phyloP scores from a whole-genome alignment of 1,284 basidiomycete genomes.

The Neotropicomus parvogracilis region DNA sequence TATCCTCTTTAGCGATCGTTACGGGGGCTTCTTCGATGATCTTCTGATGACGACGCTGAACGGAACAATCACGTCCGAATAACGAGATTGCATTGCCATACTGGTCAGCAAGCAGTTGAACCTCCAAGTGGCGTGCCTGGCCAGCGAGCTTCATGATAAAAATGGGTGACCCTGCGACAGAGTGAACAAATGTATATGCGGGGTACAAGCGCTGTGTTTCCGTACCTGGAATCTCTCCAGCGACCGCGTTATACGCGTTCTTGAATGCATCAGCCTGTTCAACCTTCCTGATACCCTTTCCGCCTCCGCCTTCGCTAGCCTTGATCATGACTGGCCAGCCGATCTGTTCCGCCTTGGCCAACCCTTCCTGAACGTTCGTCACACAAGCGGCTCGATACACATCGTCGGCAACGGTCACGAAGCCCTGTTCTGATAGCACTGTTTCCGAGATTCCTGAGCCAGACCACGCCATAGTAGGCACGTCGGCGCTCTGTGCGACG shows the following conservation, averaged over 20 bases:
- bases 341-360: conserved; percentile 82
- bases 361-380: conserved; percentile 84
- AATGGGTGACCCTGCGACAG: conserved; percentile 83
- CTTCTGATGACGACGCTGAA: conserved; percentile 99
- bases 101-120: conserved; percentile 97
- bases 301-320: conserved; percentile 97
- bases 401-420: conserved; percentile 90
- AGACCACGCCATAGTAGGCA: conserved; percentile 99
- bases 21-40: conserved; percentile 99
- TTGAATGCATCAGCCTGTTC: conserved; percentile 85
- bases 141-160: conserved; percentile 99
- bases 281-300: conserved; percentile 97
- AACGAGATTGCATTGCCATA: conserved; percentile 99
- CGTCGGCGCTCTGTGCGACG: conserved; percentile 94
- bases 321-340: conserved; percentile 99
- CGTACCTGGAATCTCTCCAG: conserved; percentile 93
- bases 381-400: conserved; percentile 92
- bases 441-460: conserved; percentile 94
- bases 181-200: conserved; percentile 19
- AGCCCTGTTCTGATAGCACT: conserved; percentile 81
- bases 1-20: conserved; percentile 89
- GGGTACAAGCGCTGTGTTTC: conserved; percentile 15
- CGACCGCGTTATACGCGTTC: conserved; percentile 90
- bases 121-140: conserved; percentile 95
- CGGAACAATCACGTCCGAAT: conserved; percentile 99